Conservation (phyloP, 148 eudicot species). For the Cornus kousa region DNA sequence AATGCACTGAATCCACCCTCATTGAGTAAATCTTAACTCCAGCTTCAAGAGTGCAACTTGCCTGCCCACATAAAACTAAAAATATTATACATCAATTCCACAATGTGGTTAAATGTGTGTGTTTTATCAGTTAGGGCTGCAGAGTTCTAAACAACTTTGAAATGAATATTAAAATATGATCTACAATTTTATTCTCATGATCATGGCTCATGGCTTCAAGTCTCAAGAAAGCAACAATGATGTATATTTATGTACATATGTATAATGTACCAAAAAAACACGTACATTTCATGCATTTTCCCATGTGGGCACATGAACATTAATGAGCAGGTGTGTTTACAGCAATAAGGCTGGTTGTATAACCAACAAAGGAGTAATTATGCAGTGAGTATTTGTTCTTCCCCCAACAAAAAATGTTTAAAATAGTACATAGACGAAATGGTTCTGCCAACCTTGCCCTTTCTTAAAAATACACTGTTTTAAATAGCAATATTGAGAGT, state of each 20-base stretch:
- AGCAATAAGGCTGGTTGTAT: background rate
- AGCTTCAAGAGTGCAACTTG: slow-evolving; percentile 97
- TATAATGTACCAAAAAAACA: background rate
- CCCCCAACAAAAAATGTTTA: background rate
- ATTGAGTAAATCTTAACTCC: slow-evolving; percentile 94
- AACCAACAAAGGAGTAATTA: background rate
- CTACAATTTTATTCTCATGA: background rate
- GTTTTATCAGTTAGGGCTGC: background rate
- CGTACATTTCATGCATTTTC: background rate
- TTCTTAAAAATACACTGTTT: too few species aligned
- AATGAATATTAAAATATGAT: background rate
- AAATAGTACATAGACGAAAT: too few species aligned
- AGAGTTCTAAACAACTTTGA: background rate
- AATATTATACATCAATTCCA: background rate
- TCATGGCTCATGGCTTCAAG: background rate
- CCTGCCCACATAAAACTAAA: slow-evolving; percentile 27
- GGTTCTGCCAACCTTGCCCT: too few species aligned
- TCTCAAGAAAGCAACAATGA: background rate
- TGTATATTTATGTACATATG: background rate
- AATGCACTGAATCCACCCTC: slow-evolving; percentile 95
- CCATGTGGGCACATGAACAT: background rate
- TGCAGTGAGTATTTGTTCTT: background rate
- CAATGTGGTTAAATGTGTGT: background rate
- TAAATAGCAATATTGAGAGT: too few species aligned
- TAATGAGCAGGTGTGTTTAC: background rate